A percentile compares a stretch with the other conserved stretches of the same genome.
Conservation (phyloP, 257 asterid species). For the Osmanthus fragrans region DNA sequence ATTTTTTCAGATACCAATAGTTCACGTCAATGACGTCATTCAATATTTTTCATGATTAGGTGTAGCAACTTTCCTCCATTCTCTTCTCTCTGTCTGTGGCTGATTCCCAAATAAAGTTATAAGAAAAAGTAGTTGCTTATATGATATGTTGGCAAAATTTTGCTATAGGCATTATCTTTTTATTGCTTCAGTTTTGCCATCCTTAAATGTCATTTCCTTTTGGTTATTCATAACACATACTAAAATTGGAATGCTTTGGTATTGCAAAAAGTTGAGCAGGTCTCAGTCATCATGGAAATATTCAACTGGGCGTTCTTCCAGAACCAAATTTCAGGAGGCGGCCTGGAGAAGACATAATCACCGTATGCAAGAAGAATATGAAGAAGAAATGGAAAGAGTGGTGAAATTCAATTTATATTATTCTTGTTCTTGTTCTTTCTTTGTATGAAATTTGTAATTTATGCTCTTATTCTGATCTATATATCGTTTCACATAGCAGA, state of each 20-base stretch:
- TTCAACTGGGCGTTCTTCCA: constrained; percentile 46
- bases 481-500: background rate
- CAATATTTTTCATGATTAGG: background rate
- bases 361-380: constrained; percentile 88
- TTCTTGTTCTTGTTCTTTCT: constrained; percentile 1
- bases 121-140: background rate
- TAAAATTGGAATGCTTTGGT: constrained; percentile 42
- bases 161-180: background rate
- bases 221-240: constrained; percentile 22
- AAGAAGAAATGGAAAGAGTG: constrained; percentile 99
- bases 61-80: constrained; percentile 5
- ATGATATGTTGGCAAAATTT: background rate
- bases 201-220: background rate
- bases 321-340: constrained; percentile 67
- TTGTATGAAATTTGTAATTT: constrained; percentile 4
- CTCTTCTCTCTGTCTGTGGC: background rate
- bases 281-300: constrained; percentile 59
- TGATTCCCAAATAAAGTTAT: background rate
- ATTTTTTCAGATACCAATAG: background rate
- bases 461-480: background rate
- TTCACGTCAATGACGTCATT: background rate
- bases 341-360: constrained; percentile 84
- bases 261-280: constrained; percentile 71
- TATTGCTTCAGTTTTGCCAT: background rate
- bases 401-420: constrained; percentile 42